These are phyloP conservation scores for Aegilops tauschii DNA, from an alignment of 176 grass and related monocot species.

Conservation along the genomic window DNA sequence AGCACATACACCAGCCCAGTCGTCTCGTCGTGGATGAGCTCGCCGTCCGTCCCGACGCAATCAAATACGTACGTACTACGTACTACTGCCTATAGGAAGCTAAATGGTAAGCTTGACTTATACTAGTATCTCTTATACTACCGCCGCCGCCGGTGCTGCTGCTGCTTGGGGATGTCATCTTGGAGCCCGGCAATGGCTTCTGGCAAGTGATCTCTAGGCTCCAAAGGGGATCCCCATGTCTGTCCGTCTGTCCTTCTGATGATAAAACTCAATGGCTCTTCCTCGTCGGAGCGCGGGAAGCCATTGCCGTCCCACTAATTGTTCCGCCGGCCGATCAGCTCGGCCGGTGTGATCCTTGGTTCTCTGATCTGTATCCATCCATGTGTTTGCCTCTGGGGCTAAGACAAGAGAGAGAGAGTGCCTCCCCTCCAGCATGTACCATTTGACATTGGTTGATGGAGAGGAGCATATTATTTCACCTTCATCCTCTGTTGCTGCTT, in stretches of 20 bases:
- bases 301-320: background rate
- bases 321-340: background rate
- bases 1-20: constrained; percentile 38
- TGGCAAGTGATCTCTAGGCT: background rate
- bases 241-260: background rate
- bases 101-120: constrained; percentile 60
- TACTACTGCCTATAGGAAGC: constrained; percentile 27
- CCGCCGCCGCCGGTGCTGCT: background rate
- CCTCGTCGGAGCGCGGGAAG: constrained; percentile 6
- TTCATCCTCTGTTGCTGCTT: constrained; percentile 16
- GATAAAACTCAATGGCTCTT: constrained; percentile 27
- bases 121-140: constrained; percentile 31
- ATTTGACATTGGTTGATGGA: constrained; percentile 32
- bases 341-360: background rate
- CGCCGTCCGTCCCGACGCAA: background rate
- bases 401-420: background rate
- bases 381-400: background rate
- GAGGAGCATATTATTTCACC: constrained; percentile 39
- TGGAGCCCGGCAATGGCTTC: constrained; percentile 24
- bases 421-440: background rate
- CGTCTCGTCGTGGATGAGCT: constrained; percentile 29
- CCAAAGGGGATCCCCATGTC: constrained; percentile 2
- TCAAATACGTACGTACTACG: background rate
- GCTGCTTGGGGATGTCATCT: constrained; percentile 28
- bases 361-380: constrained; percentile 22